These are phyloP conservation scores for Bryopsis sp. DNA, from an alignment of 139 green algal species.

Conservation along the genomic window DNA sequence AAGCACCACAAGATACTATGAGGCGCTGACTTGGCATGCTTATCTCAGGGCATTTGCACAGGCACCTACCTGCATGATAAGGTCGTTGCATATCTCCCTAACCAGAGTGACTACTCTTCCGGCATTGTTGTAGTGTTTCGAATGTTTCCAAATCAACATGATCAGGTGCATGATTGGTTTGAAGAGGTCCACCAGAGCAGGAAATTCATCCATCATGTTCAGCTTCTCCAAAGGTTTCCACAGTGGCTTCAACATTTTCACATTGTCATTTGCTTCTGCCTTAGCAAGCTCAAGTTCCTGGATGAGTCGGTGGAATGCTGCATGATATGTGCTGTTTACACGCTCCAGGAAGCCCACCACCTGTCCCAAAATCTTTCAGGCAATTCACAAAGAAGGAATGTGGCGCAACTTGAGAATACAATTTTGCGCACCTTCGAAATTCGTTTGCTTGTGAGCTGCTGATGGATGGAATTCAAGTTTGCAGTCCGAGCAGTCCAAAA, in stretches of 20 bases:
- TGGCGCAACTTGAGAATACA: background rate
- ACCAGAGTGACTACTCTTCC: conserved; percentile 72
- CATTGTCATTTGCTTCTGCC: conserved; percentile 69
- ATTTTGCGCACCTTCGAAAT: conserved; percentile 16
- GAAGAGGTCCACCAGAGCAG: conserved; percentile 62
- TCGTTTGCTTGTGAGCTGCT: conserved; percentile 54
- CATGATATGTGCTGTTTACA: conserved; percentile 64
- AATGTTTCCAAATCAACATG: conserved; percentile 87
- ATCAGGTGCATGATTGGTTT: conserved; percentile 79
- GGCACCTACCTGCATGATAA: conserved; percentile 65
- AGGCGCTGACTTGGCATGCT: too few relatives aligned
- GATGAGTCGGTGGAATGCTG: conserved; percentile 57
- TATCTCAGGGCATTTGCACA: conserved; percentile 8
- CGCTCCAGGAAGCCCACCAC: conserved; percentile 67
- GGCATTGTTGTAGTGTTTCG: conserved; percentile 65
- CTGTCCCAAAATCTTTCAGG: background rate
- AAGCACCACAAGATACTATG: conserved; percentile 3
- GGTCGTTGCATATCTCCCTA: conserved; percentile 78
- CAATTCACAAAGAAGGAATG: background rate
- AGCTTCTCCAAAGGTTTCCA: conserved; percentile 69
- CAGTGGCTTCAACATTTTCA: conserved; percentile 67
- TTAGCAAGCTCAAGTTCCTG: conserved; percentile 46
- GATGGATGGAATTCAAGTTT: conserved; percentile 72
- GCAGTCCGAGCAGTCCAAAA: conserved; percentile 74
- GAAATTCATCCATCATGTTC: conserved; percentile 69